Base-by-base conservation (phyloP, 345 rosid species). In the Salix purpurea region DNA sequence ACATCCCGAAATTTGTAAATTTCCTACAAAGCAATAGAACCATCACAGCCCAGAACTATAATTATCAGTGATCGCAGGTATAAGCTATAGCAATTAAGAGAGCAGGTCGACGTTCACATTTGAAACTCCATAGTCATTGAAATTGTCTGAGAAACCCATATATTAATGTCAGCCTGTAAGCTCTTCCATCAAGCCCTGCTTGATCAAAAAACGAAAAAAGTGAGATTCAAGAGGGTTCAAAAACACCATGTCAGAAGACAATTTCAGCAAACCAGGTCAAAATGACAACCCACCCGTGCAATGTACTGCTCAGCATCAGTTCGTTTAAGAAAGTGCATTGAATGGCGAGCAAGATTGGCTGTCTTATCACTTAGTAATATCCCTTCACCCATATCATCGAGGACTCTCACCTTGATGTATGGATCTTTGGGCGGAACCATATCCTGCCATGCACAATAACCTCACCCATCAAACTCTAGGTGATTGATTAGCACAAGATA, bases 381-480 rank as follows among this genome's bases (percentile, higher is more conserved):
- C 74, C 89, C 97, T 24, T 88, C 88, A 72, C 93, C 99, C 26
- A 96, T 86, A 78, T 91, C 92, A 71, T 89, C 94, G 32, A 93
- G 85, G 60, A 93, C 92, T 78, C 98, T 87, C 77, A 93, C 96
- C 83, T 93, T 90, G 75, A 91, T 89, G 87, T 90, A 95, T 60
- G 99, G 97, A 82, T 95, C 99, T 80, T 95, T 95, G 5, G 98
- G 97, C 19, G 99, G 97, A 78, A 95, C 99, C 94, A 90, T 91
- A 82, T 91, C 99, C 99, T 95, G 82, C 64, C 18, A 30, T 65
- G 18, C 69, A 65, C 69, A 16, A 30, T 13, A 65, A 30, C 9
- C 30, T 65, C 39, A 1, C 16, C 7, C 9, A 15, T 16, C 42
- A 32, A 56, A 56, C 24, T 44, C 36, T 30, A 70, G n/a, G 15